Conservation (phyloP, 2,329 filamentous ascomycete species). For the Cordyceps pruinosa region DNA sequence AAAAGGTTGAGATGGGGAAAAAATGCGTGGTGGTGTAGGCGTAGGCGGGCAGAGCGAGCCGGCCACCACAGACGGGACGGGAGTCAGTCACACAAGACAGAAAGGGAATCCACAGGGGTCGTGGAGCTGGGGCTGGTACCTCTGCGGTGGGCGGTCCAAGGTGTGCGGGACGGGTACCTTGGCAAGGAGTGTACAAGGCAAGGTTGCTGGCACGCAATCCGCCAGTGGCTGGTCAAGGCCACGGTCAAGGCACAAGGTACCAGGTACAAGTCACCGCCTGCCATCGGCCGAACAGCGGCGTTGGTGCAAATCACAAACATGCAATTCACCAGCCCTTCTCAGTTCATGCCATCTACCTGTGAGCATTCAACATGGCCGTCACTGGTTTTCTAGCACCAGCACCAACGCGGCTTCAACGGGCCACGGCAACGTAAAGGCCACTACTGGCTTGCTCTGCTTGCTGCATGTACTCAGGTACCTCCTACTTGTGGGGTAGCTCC, state of each 20-base stretch:
- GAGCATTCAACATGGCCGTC: too few species aligned
- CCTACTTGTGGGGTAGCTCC: not conserved
- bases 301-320: too few species aligned
- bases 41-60: not conserved
- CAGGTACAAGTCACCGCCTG: conserved; percentile 5
- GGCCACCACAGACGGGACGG: not conserved
- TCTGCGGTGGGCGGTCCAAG: not conserved
- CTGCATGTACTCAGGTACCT: not conserved
- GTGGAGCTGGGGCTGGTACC: not conserved
- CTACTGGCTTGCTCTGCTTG: not conserved
- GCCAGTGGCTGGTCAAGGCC: not conserved
- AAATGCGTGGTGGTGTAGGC: not conserved
- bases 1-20: not conserved
- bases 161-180: not conserved
- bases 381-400: too few species aligned
- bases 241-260: not conserved
- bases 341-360: too few species aligned
- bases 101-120: not conserved
- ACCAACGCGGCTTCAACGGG: too few species aligned
- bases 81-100: conserved; percentile 2
- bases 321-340: too few species aligned
- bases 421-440: not conserved
- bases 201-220: conserved; percentile 7
- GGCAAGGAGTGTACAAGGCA: not conserved
- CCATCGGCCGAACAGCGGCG: not conserved